phyloP scores from a whole-genome alignment of 140 eudicot species.

The Flaveria floridana region DNA sequence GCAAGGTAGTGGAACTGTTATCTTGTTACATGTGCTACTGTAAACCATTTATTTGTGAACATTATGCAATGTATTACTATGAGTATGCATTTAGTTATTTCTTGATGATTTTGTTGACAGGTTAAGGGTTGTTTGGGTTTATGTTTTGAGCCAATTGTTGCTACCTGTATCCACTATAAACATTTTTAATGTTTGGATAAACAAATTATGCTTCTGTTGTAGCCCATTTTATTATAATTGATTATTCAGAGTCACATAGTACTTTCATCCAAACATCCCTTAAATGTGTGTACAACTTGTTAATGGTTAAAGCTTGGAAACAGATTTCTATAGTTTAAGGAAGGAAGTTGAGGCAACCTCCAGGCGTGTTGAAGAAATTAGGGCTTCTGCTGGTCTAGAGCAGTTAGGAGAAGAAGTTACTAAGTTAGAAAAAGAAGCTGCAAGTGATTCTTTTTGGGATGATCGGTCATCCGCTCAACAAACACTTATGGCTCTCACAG shows the following conservation, averaged over 20 bases:
- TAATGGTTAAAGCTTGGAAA: constrained; percentile 13
- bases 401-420: constrained; percentile 68
- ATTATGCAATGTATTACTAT: background rate
- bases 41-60: background rate
- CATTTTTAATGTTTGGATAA: background rate
- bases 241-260: background rate
- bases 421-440: constrained; percentile 60
- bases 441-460: constrained; percentile 80
- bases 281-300: background rate
- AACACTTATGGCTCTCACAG: constrained; percentile 70
- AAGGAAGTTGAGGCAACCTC: constrained; percentile 66
- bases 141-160: background rate
- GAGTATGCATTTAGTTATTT: background rate
- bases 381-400: constrained; percentile 75
- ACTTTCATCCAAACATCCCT: background rate
- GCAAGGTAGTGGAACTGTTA: constrained; percentile 58
- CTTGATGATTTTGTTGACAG: background rate
- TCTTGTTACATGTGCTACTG: background rate
- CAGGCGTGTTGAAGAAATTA: constrained; percentile 73
- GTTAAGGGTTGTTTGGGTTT: background rate
- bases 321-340: constrained; percentile 81
- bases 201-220: background rate
- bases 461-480: constrained; percentile 85
- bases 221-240: background rate
- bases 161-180: background rate